These are phyloP conservation scores for Penicillium sp. DNA, from an alignment of 2,329 filamentous ascomycete genomes.

Conservation along the genomic window DNA sequence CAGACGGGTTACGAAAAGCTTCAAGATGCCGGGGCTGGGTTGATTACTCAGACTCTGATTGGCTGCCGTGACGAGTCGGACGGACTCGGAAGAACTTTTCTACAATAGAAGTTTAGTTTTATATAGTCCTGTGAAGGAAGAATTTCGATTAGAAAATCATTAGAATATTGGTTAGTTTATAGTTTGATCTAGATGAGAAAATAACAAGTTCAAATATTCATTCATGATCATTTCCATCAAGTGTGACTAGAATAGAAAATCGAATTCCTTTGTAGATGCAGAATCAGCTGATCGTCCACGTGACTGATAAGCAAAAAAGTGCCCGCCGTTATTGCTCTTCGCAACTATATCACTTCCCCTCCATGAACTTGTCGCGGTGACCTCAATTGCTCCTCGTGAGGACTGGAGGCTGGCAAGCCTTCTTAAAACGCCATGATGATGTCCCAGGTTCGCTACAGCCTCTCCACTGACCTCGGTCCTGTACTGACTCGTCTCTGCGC, in stretches of 20 bases:
- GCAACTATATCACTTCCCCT: conserved; percentile 4
- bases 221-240: neutral
- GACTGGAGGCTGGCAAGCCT: conserved; percentile 66
- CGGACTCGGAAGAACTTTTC: conserved; percentile 38
- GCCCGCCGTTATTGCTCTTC: conserved; percentile 5
- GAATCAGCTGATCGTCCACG: conserved; percentile 22
- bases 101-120: neutral
- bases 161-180: neutral
- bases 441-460: conserved; percentile 55
- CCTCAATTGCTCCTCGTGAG: conserved; percentile 70
- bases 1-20: conserved; percentile 43
- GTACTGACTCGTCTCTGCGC: conserved; percentile 11
- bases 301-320: conserved; percentile 31
- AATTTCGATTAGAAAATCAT: neutral
- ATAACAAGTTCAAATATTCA: neutral
- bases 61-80: conserved; percentile 39
- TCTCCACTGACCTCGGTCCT: neutral
- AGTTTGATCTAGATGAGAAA: neutral
- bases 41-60: conserved; percentile 43
- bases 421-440: conserved; percentile 64
- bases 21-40: conserved; percentile 40
- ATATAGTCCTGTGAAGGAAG: neutral
- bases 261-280: neutral
- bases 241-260: no score
- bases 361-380: conserved; percentile 59